These are phyloP conservation scores for Camelina hispida DNA, from an alignment of 345 rosid genomes.

Conservation along the genomic window DNA sequence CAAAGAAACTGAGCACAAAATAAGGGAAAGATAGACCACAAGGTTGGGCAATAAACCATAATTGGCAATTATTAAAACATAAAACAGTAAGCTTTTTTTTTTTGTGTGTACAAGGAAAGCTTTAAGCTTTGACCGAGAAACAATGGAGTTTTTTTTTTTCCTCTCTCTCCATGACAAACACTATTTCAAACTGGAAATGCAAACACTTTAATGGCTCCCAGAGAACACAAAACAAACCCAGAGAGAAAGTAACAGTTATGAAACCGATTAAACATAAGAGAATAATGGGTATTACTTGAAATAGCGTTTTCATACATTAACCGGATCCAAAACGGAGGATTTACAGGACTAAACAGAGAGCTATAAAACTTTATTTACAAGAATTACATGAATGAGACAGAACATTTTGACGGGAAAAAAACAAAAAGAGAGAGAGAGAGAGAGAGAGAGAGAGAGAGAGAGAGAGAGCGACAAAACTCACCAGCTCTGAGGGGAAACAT, in stretches of 20 bases:
- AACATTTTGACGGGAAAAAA: neutral
- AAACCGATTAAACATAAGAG: neutral
- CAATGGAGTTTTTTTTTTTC: slow-evolving; percentile 14
- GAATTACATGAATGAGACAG: slow-evolving; percentile 24
- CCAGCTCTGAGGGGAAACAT: slow-evolving; percentile 31
- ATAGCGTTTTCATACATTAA: slow-evolving; percentile 5
- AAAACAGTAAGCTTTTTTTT: neutral
- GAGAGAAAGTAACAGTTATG: neutral
- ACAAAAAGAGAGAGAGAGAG: neutral
- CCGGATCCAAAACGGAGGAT: slow-evolving; percentile 2
- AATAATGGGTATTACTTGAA: too few species aligned
- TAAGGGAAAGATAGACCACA: slow-evolving; percentile 4
- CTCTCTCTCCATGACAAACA: neutral
- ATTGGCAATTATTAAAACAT: slow-evolving; percentile 5
- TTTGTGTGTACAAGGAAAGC: neutral
- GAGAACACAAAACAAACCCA: neutral
- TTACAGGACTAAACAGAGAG: neutral
- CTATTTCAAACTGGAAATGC: slow-evolving; percentile 9
- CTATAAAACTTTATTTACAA: neutral
- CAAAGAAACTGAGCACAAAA: slow-evolving; percentile 29
- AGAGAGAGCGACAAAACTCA: slow-evolving; percentile 33
- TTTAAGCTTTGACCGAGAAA: slow-evolving; percentile 37
- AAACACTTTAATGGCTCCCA: slow-evolving; percentile 6
- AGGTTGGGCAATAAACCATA: slow-evolving; percentile 18
- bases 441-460: neutral